These are phyloP conservation scores for Capsella bursapastoris DNA, from an alignment of 345 rosid genomes.

Conservation along the genomic window DNA sequence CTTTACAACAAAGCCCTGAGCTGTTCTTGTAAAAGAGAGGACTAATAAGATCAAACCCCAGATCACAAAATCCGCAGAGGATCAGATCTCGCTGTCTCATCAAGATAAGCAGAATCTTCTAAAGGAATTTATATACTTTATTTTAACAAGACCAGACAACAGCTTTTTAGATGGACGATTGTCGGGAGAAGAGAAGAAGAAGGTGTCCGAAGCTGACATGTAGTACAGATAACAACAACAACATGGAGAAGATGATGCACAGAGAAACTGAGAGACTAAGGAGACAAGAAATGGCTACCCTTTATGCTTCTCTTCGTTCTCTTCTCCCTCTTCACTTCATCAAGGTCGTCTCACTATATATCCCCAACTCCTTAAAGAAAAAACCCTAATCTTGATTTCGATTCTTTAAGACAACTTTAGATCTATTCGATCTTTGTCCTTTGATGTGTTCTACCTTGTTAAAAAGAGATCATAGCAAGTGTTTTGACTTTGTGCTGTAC, in stretches of 20 bases:
- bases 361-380: not conserved
- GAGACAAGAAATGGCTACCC: constrained; percentile 74
- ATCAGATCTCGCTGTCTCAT: constrained; percentile 48
- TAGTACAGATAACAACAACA: constrained; percentile 23
- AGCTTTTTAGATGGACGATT: constrained; percentile 32
- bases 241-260: constrained; percentile 65
- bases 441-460: not conserved
- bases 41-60: constrained; percentile 41
- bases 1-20: constrained; percentile 75
- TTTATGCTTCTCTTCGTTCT: constrained; percentile 57
- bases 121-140: constrained; percentile 9
- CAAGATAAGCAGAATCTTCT: constrained; percentile 23
- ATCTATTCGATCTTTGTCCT: constrained; percentile 21
- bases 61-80: constrained; percentile 50
- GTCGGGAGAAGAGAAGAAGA: constrained; percentile 39
- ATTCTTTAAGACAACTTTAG: not conserved
- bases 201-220: constrained; percentile 28
- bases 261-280: constrained; percentile 71
- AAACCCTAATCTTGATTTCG: constrained; percentile 31
- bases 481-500: constrained; percentile 25
- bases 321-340: constrained; percentile 69
- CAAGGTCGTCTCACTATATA: constrained; percentile 49
- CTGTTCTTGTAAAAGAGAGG: constrained; percentile 48
- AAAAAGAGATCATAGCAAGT: not conserved
- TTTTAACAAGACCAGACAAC: constrained; percentile 10